These are phyloP conservation scores for Cutaneotrichosporon dermatis DNA, from an alignment of 1,284 basidiomycete genomes.

Conservation along the genomic window DNA sequence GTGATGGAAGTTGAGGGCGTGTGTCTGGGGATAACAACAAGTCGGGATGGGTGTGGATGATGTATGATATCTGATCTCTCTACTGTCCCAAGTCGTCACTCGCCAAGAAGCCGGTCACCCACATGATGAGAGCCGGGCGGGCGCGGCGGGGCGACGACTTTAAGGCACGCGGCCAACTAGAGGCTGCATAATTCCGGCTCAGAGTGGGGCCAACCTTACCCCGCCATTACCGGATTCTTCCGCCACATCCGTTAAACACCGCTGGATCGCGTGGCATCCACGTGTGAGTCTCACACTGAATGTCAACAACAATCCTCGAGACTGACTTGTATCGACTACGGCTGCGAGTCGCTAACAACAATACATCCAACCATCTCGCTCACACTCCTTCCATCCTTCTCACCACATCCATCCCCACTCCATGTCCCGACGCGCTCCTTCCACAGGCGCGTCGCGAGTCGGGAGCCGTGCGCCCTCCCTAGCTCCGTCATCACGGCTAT, in stretches of 20 bases:
- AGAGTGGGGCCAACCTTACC: too few relatives aligned
- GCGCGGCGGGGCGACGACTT: too few relatives aligned
- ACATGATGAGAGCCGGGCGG: too few relatives aligned
- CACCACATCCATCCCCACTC: not conserved
- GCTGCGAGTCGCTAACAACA: too few relatives aligned
- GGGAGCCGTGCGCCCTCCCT: constrained; percentile 20
- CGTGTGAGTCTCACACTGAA: constrained; percentile 18
- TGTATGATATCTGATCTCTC: too few relatives aligned
- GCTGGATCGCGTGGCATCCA: constrained; percentile 7
- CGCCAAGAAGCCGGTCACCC: too few relatives aligned
- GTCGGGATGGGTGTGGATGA: too few relatives aligned
- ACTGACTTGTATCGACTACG: constrained; percentile 1
- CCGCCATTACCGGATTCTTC: too few relatives aligned
- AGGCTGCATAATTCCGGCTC: too few relatives aligned
- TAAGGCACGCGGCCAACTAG: too few relatives aligned
- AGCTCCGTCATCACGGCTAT: constrained; percentile 7
- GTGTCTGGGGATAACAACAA: too few relatives aligned
- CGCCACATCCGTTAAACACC: not conserved
- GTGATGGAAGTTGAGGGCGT: not conserved
- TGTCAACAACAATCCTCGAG: constrained; percentile 4
- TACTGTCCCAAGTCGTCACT: too few relatives aligned
- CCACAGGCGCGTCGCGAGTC: constrained; percentile 6
- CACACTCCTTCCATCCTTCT: not conserved
- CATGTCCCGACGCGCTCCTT: constrained; percentile 32
- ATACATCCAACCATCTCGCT: not conserved